Evolutionary conservation across 306 rosid species (phyloP).

Genomic region (Castanea mollissima): DNA sequence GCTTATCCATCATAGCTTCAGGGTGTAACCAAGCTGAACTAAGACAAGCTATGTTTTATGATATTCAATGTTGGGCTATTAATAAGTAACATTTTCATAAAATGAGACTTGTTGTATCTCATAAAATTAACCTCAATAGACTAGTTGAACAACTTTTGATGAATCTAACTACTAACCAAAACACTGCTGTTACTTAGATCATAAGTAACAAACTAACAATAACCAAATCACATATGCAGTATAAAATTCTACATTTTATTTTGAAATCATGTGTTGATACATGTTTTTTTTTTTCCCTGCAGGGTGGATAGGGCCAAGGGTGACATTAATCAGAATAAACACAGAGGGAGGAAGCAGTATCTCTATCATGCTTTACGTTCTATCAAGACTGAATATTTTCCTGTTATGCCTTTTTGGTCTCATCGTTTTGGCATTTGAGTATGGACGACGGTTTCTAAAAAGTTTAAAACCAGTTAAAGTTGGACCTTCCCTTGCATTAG

Average conservation of each 20-base stretch:
- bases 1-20: background rate
- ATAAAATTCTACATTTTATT: background rate
- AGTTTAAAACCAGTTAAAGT: slow-evolving; percentile 66
- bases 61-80: too few relatives aligned
- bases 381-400: slow-evolving; percentile 47
- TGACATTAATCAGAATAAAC: slow-evolving; percentile 29
- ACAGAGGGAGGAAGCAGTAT: slow-evolving; percentile 41
- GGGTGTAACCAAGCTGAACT: background rate
- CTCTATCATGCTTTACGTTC: slow-evolving; percentile 28
- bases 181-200: background rate
- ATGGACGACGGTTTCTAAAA: slow-evolving; percentile 42
- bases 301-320: slow-evolving; percentile 67
- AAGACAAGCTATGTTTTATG: too few relatives aligned
- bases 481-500: slow-evolving; percentile 40
- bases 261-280: slow-evolving; percentile 1
- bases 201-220: background rate
- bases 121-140: background rate
- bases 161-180: background rate
- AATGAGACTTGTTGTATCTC: background rate
- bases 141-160: background rate
- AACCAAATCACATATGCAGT: background rate
- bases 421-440: slow-evolving; percentile 44
- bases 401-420: slow-evolving; percentile 57
- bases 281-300: slow-evolving; percentile 16
- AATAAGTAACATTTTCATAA: too few relatives aligned